Percentiles rank a stretch among this genome's conserved stretches.
These are phyloP conservation scores for Triangularia setosa DNA, from an alignment of 2,329 filamentous ascomycete genomes.

Conservation along the genomic window DNA sequence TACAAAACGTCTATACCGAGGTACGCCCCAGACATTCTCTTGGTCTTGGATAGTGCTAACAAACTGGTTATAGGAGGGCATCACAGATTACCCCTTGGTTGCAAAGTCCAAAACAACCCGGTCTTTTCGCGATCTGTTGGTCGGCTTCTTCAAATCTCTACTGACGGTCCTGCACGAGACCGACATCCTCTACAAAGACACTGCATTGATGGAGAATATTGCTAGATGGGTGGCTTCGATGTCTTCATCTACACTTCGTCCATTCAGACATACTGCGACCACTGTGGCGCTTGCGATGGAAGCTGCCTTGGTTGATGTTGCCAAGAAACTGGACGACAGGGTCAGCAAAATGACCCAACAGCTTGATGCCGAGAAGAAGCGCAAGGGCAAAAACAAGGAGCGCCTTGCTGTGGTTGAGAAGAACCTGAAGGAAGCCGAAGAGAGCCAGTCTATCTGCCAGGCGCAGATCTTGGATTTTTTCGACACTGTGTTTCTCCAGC, in stretches of 20 bases:
- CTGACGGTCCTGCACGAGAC: conserved; percentile 76
- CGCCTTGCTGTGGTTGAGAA: conserved; percentile 70
- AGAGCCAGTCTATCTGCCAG: conserved; percentile 66
- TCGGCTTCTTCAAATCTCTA: conserved; percentile 74
- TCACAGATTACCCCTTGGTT: conserved; percentile 88
- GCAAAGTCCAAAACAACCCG: conserved; percentile 72
- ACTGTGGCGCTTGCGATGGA: conserved; percentile 77
- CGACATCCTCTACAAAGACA: conserved; percentile 74
- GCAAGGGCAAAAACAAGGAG: conserved; percentile 68
- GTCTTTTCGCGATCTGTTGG: conserved; percentile 72
- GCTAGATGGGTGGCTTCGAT: conserved; percentile 86
- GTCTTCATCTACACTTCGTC: conserved; percentile 81
- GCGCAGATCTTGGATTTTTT: conserved; percentile 79
- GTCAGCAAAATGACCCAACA: conserved; percentile 76
- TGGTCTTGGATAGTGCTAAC: conserved; percentile 18
- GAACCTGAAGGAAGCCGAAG: conserved; percentile 65
- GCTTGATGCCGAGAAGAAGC: conserved; percentile 68
- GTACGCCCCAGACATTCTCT: too few species aligned
- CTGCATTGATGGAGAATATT: conserved; percentile 79
- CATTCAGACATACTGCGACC: conserved; percentile 91
- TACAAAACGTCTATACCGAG: conserved; percentile 85
- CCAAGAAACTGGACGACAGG: conserved; percentile 47
- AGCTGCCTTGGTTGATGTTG: conserved; percentile 59
- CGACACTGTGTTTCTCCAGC: conserved; percentile 88
- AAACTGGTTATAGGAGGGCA: conserved; percentile 54